These are phyloP conservation scores for Mycena galopus DNA, from an alignment of 768 basidiomycete genomes.

Conservation along the genomic window DNA sequence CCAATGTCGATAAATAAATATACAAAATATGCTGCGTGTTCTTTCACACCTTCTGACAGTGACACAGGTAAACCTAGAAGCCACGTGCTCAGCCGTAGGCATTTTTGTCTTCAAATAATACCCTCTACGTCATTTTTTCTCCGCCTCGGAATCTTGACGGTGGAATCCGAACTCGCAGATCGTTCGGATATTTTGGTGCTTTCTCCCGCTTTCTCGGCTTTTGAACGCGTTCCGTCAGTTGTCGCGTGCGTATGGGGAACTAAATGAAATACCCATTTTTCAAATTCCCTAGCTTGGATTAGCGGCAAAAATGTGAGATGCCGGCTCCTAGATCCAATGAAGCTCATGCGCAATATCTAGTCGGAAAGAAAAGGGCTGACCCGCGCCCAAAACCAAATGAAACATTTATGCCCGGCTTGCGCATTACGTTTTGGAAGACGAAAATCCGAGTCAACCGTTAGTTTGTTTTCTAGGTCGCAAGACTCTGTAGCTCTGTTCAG, in stretches of 20 bases:
- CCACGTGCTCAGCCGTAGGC: background rate
- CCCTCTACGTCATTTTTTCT: background rate
- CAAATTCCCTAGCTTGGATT: slow-evolving; percentile 25
- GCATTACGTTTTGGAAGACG: slow-evolving; percentile 18
- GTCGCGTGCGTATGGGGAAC: slow-evolving; percentile 5
- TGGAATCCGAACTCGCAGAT: background rate
- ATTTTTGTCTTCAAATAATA: background rate
- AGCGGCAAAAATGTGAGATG: slow-evolving; percentile 30
- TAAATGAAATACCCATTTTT: slow-evolving; percentile 11
- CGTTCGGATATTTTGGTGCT: background rate
- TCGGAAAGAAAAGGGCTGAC: background rate
- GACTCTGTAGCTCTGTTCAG: too few species aligned
- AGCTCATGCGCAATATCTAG: background rate
- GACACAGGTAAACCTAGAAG: slow-evolving; percentile 13
- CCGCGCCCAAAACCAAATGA: slow-evolving; percentile 71
- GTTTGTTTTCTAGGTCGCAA: too few species aligned
- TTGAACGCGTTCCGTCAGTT: slow-evolving; percentile 3
- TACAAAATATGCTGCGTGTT: slow-evolving; percentile 17
- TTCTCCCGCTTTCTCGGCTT: slow-evolving; percentile 2
- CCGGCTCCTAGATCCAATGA: slow-evolving; percentile 23
- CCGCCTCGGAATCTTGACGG: background rate
- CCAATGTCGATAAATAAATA: slow-evolving; percentile 34
- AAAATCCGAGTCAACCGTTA: background rate
- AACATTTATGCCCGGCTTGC: slow-evolving; percentile 52
- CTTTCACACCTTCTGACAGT: slow-evolving; percentile 11